Conservation (phyloP, 768 basidiomycete genomes). For the Cyclocybe aegerita region DNA sequence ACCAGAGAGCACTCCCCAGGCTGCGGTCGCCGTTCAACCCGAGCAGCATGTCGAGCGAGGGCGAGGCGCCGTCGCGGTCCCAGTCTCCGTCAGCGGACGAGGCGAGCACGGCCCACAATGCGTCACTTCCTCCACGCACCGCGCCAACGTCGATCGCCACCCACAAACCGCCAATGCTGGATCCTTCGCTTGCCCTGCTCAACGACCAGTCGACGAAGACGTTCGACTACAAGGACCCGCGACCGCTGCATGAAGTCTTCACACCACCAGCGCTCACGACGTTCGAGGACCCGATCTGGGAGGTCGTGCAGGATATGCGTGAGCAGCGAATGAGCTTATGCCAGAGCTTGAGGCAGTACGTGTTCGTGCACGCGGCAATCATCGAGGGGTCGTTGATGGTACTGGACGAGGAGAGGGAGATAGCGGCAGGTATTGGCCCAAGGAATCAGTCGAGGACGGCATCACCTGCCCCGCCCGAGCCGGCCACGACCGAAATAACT, state of each 20-base stretch:
- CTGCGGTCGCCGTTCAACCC: slow-evolving; percentile 9
- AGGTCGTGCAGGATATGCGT: slow-evolving; percentile 89
- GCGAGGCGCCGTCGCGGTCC: slow-evolving; percentile 27
- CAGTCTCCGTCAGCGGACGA: slow-evolving; percentile 26
- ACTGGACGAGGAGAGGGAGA: slow-evolving; percentile 51
- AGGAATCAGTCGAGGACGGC: too few species aligned
- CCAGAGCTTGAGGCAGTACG: slow-evolving; percentile 92
- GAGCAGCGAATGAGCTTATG: slow-evolving; percentile 94
- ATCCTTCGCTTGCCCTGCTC: not conserved
- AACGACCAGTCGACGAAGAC: slow-evolving; percentile 19
- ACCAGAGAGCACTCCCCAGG: slow-evolving; percentile 1
- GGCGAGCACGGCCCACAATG: not conserved
- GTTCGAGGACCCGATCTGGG: slow-evolving; percentile 75
- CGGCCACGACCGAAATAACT: too few species aligned
- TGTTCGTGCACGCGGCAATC: slow-evolving; percentile 81
- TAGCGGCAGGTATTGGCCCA: slow-evolving; percentile 14
- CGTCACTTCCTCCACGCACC: not conserved
- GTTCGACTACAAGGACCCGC: slow-evolving; percentile 63
- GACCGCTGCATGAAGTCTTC: slow-evolving; percentile 49
- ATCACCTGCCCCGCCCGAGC: too few species aligned
- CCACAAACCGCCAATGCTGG: not conserved
- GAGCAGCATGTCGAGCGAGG: slow-evolving; percentile 22
- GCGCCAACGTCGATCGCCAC: not conserved
- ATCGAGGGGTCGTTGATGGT: slow-evolving; percentile 74
- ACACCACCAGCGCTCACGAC: slow-evolving; percentile 47